Conservation (phyloP, 2,329 filamentous ascomycete genomes). For the Pezicula neosporulosa region DNA sequence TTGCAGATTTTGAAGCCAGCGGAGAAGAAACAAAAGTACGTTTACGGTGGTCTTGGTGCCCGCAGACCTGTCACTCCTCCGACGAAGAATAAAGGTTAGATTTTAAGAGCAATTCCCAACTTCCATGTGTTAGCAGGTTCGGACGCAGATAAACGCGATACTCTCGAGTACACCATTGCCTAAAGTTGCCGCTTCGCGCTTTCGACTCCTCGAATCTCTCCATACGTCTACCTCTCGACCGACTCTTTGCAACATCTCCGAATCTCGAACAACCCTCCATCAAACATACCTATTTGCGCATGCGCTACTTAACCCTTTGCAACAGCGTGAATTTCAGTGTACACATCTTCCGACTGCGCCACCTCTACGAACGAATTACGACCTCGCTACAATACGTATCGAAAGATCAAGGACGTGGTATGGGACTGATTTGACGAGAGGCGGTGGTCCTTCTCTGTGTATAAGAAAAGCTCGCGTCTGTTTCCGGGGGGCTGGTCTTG, state of each 20-base stretch:
- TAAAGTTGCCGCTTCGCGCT: not conserved
- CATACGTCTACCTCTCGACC: not conserved
- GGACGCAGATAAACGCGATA: constrained; percentile 72
- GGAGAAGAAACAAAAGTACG: constrained; percentile 99
- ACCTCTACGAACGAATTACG: not conserved
- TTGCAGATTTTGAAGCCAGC: constrained; percentile 93
- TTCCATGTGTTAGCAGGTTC: constrained; percentile 81
- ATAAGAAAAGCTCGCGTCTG: not conserved
- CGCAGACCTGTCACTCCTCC: constrained; percentile 68
- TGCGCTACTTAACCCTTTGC: not conserved
- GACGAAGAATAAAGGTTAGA: constrained; percentile 67
- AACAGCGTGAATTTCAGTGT: not conserved
- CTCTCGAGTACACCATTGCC: constrained; percentile 1
- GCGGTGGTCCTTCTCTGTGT: constrained; percentile 1
- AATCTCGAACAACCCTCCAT: not conserved
- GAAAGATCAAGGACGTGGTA: not conserved
- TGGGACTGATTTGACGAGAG: not conserved
- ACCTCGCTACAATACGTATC: not conserved
- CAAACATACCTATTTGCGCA: constrained; percentile 2
- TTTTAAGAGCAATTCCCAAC: constrained; percentile 65
- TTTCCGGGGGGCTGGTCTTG: not conserved
- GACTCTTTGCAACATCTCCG: not conserved
- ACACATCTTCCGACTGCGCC: not conserved
- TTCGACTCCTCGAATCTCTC: not conserved
- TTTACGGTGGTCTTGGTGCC: constrained; percentile 69